These are phyloP conservation scores for Cladobotryum protrusum DNA, from an alignment of 2,329 filamentous ascomycete genomes.

Conservation along the genomic window DNA sequence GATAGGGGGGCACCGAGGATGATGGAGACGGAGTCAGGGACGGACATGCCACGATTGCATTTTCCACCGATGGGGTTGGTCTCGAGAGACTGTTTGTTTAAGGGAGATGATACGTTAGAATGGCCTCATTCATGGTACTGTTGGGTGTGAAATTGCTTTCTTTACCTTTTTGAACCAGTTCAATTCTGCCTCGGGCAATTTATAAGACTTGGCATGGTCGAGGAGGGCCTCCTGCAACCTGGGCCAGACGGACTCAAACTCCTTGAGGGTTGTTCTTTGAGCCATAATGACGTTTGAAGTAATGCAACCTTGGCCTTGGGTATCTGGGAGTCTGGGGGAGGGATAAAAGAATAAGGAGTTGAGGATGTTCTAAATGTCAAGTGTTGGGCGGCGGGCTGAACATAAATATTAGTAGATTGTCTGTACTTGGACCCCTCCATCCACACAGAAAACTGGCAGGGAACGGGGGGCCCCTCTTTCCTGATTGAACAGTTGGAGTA, in stretches of 20 bases:
- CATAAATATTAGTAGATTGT: neutral
- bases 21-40: conserved; percentile 81
- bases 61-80: conserved; percentile 90
- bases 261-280: conserved; percentile 68
- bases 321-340: neutral
- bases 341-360: neutral
- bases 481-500: neutral
- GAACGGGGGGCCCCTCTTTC: neutral
- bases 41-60: conserved; percentile 98
- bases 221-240: conserved; percentile 77
- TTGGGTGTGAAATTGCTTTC: conserved; percentile 5
- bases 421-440: neutral
- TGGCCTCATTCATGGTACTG: neutral
- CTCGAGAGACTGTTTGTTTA: conserved; percentile 46
- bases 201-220: conserved; percentile 72
- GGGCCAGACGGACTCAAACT: conserved; percentile 89
- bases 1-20: conserved; percentile 66
- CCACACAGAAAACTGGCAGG: neutral
- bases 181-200: conserved; percentile 71
- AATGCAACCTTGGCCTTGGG: neutral
- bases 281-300: conserved; percentile 40
- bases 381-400: neutral
- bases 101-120: neutral
- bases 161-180: conserved; percentile 85
- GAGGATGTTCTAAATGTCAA: neutral